phyloP scores from a whole-genome alignment of 2,329 filamentous ascomycete genomes.

The Canariomyces notabilis region DNA sequence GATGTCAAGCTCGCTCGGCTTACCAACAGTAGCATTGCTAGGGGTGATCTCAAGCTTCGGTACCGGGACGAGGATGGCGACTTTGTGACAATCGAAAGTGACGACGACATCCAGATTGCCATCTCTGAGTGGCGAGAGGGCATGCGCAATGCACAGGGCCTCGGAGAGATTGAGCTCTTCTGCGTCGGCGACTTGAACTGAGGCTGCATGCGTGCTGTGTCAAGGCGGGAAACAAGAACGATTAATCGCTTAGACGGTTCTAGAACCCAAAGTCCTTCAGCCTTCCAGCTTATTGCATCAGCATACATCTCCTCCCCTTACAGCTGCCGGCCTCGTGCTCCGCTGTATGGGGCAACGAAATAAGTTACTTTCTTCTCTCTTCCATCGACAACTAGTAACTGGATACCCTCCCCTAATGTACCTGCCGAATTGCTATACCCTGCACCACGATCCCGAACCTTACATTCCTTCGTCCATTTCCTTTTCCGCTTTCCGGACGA shows the following conservation, averaged over 20 bases:
- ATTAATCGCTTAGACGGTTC: constrained; percentile 11
- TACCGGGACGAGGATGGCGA: constrained; percentile 92
- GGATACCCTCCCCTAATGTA: neutral
- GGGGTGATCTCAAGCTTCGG: constrained; percentile 76
- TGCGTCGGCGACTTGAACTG: constrained; percentile 52
- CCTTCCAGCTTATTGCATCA: constrained; percentile 3
- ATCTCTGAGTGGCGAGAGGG: constrained; percentile 91
- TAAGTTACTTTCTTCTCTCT: neutral
- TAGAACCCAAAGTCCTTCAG: neutral
- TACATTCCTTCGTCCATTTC: neutral
- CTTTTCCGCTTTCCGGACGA: neutral
- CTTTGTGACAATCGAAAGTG: constrained; percentile 86
- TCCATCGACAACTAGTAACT: neutral
- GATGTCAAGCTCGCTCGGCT: constrained; percentile 89
- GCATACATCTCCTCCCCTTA: neutral
- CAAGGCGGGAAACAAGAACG: neutral
- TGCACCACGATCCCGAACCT: neutral
- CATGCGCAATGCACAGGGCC: constrained; percentile 53
- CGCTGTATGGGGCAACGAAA: constrained; percentile 4
- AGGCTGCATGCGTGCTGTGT: neutral
- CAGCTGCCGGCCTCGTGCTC: neutral
- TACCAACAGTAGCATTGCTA: constrained; percentile 76
- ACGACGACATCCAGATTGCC: constrained; percentile 93
- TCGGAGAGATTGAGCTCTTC: constrained; percentile 87
- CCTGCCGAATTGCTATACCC: neutral